Conservation (phyloP, 257 asterid genomes). For the Craterostigma plantagineum region DNA sequence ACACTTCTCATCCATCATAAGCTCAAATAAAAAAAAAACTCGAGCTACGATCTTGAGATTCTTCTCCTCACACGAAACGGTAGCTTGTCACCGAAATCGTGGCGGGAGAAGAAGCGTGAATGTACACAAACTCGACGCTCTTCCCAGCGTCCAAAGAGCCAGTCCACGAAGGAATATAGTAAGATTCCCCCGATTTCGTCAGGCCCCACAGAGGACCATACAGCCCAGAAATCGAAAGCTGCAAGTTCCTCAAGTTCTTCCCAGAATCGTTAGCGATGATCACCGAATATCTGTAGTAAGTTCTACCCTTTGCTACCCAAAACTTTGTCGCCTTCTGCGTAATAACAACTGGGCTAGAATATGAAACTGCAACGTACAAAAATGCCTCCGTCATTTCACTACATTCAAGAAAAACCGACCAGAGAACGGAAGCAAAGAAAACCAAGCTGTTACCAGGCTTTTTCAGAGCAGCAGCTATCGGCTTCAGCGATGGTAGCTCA, state of each 20-base stretch:
- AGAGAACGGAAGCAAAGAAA: too few relatives aligned
- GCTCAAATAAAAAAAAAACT: too few relatives aligned
- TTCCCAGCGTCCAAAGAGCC: conserved; percentile 62
- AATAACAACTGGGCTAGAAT: conserved; percentile 22
- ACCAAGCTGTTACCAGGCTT: too few relatives aligned
- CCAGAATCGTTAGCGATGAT: conserved; percentile 56
- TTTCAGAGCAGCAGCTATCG: conserved; percentile 18
- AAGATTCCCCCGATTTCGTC: conserved; percentile 44
- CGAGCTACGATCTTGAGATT: too few relatives aligned
- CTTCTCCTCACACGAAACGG: conserved; percentile 28
- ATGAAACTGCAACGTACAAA: conserved; percentile 22
- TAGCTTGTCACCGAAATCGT: conserved; percentile 60
- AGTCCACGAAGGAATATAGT: conserved; percentile 71
- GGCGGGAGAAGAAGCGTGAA: conserved; percentile 76
- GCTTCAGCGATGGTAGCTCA: conserved; percentile 5
- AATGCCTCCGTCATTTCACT: too few relatives aligned
- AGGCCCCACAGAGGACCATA: conserved; percentile 98
- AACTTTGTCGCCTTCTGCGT: conserved; percentile 43
- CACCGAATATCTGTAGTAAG: conserved; percentile 66
- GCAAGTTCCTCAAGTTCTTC: conserved; percentile 57
- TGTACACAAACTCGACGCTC: conserved; percentile 79
- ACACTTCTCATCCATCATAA: too few relatives aligned
- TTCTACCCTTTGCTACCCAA: conserved; percentile 53
- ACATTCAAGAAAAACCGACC: too few relatives aligned
- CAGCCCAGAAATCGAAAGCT: conserved; percentile 46